These are phyloP conservation scores for Peniophora sp. DNA, from an alignment of 1,284 basidiomycete genomes.

Conservation along the genomic window DNA sequence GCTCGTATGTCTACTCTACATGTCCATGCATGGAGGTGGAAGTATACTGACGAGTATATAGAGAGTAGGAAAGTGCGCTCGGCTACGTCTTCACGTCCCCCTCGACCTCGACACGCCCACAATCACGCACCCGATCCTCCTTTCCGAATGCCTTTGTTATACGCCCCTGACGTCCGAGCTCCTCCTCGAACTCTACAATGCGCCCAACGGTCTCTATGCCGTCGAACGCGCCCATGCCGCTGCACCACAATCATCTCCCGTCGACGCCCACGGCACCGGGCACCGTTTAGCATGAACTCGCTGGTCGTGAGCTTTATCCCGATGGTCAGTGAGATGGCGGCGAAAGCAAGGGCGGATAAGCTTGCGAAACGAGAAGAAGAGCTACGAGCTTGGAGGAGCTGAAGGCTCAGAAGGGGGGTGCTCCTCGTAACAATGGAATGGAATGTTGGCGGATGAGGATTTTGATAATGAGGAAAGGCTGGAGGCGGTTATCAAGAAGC, in stretches of 20 bases:
- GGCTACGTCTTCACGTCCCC: conserved; percentile 88
- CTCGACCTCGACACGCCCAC: conserved; percentile 75
- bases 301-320: conserved; percentile 80
- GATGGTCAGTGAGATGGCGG: conserved; percentile 87
- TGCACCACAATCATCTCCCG: conserved; percentile 65
- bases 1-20: conserved; percentile 53
- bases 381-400: conserved; percentile 66
- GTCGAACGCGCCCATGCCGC: conserved; percentile 92
- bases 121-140: conserved; percentile 87
- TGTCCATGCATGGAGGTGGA: not conserved
- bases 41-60: not conserved
- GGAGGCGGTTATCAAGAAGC: conserved; percentile 28
- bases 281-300: conserved; percentile 57
- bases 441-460: conserved; percentile 58
- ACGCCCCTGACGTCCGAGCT: conserved; percentile 96
- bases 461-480: conserved; percentile 42
- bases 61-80: conserved; percentile 81
- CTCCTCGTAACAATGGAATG: conserved; percentile 71
- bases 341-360: conserved; percentile 81
- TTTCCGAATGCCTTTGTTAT: conserved; percentile 92
- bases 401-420: conserved; percentile 53
- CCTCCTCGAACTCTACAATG: conserved; percentile 91
- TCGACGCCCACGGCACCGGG: conserved; percentile 14
- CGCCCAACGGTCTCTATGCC: conserved; percentile 83
- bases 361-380: conserved; percentile 79